Evolutionary conservation across 2,329 filamentous ascomycete species (phyloP), one percentile per base, ranked within the genome.

Genomic region (Alternaria incomplexa): DNA sequence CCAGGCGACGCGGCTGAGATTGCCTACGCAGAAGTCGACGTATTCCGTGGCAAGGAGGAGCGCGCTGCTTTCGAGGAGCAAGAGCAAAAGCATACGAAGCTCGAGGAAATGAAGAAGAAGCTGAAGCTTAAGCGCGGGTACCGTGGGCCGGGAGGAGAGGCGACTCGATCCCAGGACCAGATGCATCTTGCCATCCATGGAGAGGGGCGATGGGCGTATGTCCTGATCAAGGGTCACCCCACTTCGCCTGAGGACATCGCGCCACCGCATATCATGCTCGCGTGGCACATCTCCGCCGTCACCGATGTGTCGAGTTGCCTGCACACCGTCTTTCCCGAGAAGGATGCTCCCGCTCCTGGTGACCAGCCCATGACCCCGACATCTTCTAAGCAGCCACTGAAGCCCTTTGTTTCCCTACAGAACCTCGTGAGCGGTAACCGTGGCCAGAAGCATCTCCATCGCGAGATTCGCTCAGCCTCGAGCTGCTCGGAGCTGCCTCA

Each of bases 1-100:
- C 69, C 65, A 2, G 65, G 62, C 2, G 67, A 75, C 43, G 65
- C 53, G 1, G 64, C 51, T 4, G 54, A 62, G 15, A 51, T 73
- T 4, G 62, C 44, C 6, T 75, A 73, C 46, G 63, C 61, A 32
- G 71, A 73, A 56, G 70, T 76, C 36, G 71, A 76, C 40, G 63
- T 66, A 3, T 74, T 75, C 51, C 26, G 50, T 2, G 45, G 54
- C 54, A 47, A 56, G 20, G 30, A 56, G 26, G 26, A 61, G 13
- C 3, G 22, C 7, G 30, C 25, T 7, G 22, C 43, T 15, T 55
- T 54, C 22, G 22, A 56, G 28, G n/a, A 47, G 9, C 40, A 58
- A 40, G 20, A 43, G 11, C 22, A 47, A 15, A 15, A 44, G 26
- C 6, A 12, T 26, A 45, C 25, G n/a, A 52, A 52, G 10, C 5